phyloP scores from a whole-genome alignment of 306 rosid species.

The Castanospermum australe region DNA sequence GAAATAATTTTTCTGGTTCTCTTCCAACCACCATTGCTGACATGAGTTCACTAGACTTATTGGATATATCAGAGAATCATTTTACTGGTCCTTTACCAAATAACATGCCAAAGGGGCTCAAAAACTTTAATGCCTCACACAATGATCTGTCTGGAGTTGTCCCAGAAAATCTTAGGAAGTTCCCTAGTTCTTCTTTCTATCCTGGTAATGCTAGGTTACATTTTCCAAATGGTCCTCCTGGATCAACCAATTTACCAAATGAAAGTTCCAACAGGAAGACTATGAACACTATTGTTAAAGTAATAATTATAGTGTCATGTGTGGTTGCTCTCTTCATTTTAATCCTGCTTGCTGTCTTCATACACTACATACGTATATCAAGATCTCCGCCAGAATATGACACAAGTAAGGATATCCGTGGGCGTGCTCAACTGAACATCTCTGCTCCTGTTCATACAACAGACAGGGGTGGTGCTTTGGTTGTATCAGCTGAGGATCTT shows the following conservation, averaged over 20 bases:
- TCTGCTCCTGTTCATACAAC: constrained; percentile 48
- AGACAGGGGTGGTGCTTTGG: constrained; percentile 58
- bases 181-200: constrained; percentile 77
- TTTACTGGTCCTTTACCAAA: constrained; percentile 86
- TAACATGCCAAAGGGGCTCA: constrained; percentile 59
- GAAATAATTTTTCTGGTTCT: constrained; percentile 88
- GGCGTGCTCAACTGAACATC: constrained; percentile 49
- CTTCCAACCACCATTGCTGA: constrained; percentile 77
- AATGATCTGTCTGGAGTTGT: constrained; percentile 88
- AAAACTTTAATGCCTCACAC: constrained; percentile 71
- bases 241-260: constrained; percentile 38
- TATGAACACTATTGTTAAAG: constrained; percentile 69
- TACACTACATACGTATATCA: constrained; percentile 76
- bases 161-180: constrained; percentile 75
- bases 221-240: constrained; percentile 61
- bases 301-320: constrained; percentile 83
- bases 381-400: constrained; percentile 51
- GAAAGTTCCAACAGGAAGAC: constrained; percentile 54
- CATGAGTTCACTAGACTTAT: constrained; percentile 53
- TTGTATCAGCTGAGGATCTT: constrained; percentile 88
- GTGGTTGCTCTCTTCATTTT: constrained; percentile 75
- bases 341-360: constrained; percentile 76
- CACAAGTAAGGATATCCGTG: constrained; percentile 43
- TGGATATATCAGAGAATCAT: constrained; percentile 80
- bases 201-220: constrained; percentile 74